A percentile compares a stretch with the other conserved stretches of the same genome.
Conservation (phyloP, 305 asterid species). For the Fraxinus paxiana region DNA sequence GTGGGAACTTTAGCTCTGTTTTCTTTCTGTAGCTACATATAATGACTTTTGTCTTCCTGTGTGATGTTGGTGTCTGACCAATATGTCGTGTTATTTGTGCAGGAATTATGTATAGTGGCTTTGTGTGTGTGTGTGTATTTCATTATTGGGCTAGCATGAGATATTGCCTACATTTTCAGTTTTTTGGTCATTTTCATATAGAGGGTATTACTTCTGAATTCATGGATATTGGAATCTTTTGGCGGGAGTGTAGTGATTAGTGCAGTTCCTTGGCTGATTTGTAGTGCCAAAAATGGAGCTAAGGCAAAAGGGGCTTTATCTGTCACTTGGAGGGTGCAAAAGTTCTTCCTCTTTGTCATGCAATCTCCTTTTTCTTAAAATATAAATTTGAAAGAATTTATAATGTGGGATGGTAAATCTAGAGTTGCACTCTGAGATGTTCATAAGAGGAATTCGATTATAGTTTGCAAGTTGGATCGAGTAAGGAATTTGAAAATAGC, state of each 20-base stretch:
- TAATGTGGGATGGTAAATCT: background rate
- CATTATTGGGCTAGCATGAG: background rate
- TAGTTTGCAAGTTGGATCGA: background rate
- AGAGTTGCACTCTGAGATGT: background rate
- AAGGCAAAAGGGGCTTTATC: background rate
- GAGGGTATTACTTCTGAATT: background rate
- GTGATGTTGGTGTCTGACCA: conserved; percentile 14
- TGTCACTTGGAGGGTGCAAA: background rate
- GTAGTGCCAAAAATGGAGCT: background rate
- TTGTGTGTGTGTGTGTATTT: background rate
- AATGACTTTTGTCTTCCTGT: background rate
- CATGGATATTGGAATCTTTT: background rate
- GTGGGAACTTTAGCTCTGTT: conserved; percentile 34
- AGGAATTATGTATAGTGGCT: background rate
- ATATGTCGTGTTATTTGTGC: background rate
- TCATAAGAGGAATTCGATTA: background rate
- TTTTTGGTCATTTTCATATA: background rate
- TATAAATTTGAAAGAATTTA: background rate
- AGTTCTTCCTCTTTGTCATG: background rate
- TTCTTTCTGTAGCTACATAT: conserved; percentile 6
- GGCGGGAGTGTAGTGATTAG: conserved; percentile 3
- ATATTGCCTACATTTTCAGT: background rate
- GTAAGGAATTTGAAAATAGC: background rate
- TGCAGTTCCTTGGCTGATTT: background rate
- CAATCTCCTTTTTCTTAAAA: background rate